Conservation (phyloP, 192 early-diverging fungal genomes). For the Dissophora ornata region DNA sequence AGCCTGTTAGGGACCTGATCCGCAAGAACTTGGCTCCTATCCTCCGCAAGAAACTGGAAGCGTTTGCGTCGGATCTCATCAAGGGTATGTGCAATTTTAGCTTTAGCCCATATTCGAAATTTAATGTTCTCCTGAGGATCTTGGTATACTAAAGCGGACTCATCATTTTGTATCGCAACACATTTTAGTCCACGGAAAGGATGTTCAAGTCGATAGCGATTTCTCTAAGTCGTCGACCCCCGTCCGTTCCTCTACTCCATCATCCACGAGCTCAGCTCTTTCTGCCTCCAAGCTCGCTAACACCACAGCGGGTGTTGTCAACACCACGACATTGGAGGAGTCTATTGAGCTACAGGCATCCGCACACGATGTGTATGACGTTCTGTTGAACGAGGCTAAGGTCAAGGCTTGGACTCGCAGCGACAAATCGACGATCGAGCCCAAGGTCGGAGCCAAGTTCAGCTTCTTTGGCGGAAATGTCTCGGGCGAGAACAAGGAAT, state of each 20-base stretch:
- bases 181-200: slow-evolving; percentile 80
- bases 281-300: slow-evolving; percentile 19
- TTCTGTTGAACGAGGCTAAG: slow-evolving; percentile 79
- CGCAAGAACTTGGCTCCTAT: slow-evolving; percentile 72
- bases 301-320: slow-evolving; percentile 55
- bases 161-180: no score
- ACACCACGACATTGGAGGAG: slow-evolving; percentile 76
- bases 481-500: slow-evolving; percentile 77
- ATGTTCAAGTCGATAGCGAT: slow-evolving; percentile 80
- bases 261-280: slow-evolving; percentile 5
- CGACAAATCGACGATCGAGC: slow-evolving; percentile 67
- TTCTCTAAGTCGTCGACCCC: slow-evolving; percentile 51
- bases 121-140: no score
- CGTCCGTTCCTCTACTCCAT: slow-evolving; percentile 11
- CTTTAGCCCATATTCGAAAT: no score
- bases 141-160: not conserved
- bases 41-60: slow-evolving; percentile 67
- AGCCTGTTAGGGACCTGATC: slow-evolving; percentile 75
- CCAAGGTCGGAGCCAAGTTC: slow-evolving; percentile 72
- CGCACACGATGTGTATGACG: slow-evolving; percentile 81
- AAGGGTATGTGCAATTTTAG: slow-evolving; percentile 62
- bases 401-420: slow-evolving; percentile 86
- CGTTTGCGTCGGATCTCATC: slow-evolving; percentile 79
- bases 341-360: slow-evolving; percentile 87
- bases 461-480: slow-evolving; percentile 91